Evolutionary conservation across 2,329 filamentous ascomycete species (phyloP), one percentile per base, ranked within the genome.

Genomic region (Arthrobotrys entomopaga): DNA sequence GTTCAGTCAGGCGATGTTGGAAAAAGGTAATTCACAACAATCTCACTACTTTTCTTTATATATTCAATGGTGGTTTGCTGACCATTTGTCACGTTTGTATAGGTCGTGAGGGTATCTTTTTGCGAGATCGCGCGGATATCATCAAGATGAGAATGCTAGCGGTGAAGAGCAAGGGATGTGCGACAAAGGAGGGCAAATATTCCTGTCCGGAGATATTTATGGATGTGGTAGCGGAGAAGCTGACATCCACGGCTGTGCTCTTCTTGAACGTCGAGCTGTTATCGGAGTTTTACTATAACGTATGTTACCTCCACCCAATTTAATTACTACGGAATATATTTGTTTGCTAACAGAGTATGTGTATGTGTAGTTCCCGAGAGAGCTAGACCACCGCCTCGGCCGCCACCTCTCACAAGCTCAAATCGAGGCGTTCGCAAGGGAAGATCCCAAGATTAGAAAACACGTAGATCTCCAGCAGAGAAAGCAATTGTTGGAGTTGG

Each of bases 201-300:
- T 88, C 95, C 83, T 99, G 95, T 80, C 95, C 95, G 0, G 95
- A 99, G 81, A 88, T 99, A 15, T 99, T 99, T 84, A 88, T 99
- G n/a, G 93, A 99, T 79, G 93, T 96, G 2, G 95, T 97, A 1
- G 93, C 95, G 0, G 92, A 93, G 78, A 98, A 98, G 82, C 87
- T 99, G 56, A 96, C 94, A 2, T 90, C 92, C 1, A 99, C 95
- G 0, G 94, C 95, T 1, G 95, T 99, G 7, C 87, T 99, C 0
- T 99, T 99, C 85, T 87, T 99, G 29, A 97, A 99, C 79, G 95
- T 98, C 10, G 96, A 99, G 83, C 86, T 99, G 19, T 87, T 99
- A 16, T 94, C 91, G 1, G 96, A 99, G 80, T 99, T 98, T 81
- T 97, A 97, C 83, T 97, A 97, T 83, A 93, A 95, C 80, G 78